phyloP scores from a whole-genome alignment of 208 protist genomes.

The Acanthamoeba polyphaga region DNA sequence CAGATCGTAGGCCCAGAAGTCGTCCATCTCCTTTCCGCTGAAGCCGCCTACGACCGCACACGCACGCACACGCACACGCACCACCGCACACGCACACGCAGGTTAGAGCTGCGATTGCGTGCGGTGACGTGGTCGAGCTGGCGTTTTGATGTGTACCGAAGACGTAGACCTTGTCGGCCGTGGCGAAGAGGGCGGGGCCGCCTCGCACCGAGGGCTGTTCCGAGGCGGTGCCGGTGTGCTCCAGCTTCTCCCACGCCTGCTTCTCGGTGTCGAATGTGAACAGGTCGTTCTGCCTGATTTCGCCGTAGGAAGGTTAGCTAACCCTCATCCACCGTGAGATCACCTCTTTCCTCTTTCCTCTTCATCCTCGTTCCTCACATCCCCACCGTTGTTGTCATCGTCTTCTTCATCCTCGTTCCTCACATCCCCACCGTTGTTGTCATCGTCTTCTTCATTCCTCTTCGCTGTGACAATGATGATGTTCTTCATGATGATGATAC shows the following conservation, averaged over 20 bases:
- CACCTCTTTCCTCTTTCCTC: no score
- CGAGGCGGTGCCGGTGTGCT: not conserved
- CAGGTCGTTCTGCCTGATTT: not conserved
- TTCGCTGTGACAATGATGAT: no score
- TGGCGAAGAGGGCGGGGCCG: slow-evolving; percentile 50
- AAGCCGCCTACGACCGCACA: slow-evolving; percentile 17
- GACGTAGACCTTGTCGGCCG: slow-evolving; percentile 24
- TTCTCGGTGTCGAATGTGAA: slow-evolving; percentile 34
- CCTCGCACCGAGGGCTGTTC: not conserved
- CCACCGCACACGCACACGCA: not conserved
- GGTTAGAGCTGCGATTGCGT: no score
- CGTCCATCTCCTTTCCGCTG: slow-evolving; percentile 23
- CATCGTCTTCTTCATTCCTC: no score
- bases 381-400: not conserved
- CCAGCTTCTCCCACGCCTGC: slow-evolving; percentile 12
- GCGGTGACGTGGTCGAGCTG: not conserved
- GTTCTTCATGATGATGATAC: no score
- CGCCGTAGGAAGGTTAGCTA: no score
- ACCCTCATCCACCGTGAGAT: no score
- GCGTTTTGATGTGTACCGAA: not conserved
- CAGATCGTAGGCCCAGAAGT: slow-evolving; percentile 25
- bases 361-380: no score
- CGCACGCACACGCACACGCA: not conserved
- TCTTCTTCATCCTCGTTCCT: not conserved
- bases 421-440: no score